Evolutionary conservation across 805 yeast genomes (phyloP), one percentile per base, ranked within the genome.

Genomic region (Priceomyces medius): DNA sequence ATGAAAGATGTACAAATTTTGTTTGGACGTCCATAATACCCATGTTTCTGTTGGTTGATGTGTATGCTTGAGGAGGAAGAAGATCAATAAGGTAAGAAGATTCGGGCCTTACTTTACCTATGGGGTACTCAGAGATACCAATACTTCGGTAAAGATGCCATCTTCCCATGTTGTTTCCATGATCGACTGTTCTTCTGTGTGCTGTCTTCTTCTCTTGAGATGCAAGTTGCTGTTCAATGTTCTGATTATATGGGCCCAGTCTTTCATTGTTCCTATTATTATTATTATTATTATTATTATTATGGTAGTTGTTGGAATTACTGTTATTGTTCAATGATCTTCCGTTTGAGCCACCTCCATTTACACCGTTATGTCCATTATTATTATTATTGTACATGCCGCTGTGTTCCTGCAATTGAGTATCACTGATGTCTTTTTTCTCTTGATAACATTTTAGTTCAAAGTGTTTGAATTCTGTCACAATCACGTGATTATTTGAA

Each of bases 1-100:
- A 82, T 44, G 95, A 83, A 37, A 90, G 75, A 66, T 91, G 98
- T 3, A 88, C 93, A 60, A 91, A 89, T 55, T 89, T 89, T 20
- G 87, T 77, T 37, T 83, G 81, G 7, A 82, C 59, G 55, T 89
- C 89, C 44, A 84, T 67, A 1, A 79, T 65, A 0, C 83, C 79
- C 53, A 63, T 46, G 37, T 64, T 63, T 28, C 50, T 53, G 37
- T 56, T 57, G 31, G 65, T 56, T 12, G 60, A 53, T 3, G 68
- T 58, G 54, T 82, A 79, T 10, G 87, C 82, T 27, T 68, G 59
- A 2, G 93, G 80, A 8, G 95, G 89, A 35, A 83, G 66, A 33
- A 85, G 48, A 49, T 81, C 80, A 2, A 82, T 72, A 29, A 84
- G 60, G 51, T 79, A 84, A 8, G 85, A 76, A 33, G 83, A 76